phyloP scores from a whole-genome alignment of 2,329 filamentous ascomycete genomes.

The Chaetomiaceae sp. region DNA sequence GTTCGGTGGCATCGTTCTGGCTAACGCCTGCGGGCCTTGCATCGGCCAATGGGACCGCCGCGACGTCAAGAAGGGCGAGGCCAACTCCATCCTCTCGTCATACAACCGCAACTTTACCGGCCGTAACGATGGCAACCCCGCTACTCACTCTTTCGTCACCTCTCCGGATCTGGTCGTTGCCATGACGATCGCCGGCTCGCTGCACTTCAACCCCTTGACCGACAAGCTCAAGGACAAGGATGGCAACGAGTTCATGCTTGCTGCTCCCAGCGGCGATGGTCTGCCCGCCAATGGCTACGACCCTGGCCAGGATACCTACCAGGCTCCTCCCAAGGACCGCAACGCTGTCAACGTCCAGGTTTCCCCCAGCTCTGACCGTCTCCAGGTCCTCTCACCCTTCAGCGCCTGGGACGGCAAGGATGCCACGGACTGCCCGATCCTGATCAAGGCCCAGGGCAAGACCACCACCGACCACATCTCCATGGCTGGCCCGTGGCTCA shows the following conservation, averaged over 20 bases:
- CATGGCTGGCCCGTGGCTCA: constrained; percentile 95
- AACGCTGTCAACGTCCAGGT: constrained; percentile 70
- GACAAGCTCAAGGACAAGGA: constrained; percentile 92
- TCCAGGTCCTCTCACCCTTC: constrained; percentile 88
- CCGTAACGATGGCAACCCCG: constrained; percentile 64
- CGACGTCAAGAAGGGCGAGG: constrained; percentile 89
- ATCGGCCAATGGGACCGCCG: constrained; percentile 93
- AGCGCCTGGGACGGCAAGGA: constrained; percentile 89
- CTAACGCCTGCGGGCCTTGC: constrained; percentile 90
- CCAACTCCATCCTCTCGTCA: constrained; percentile 96
- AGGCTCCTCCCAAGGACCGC: constrained; percentile 84
- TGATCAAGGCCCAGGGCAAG: constrained; percentile 96
- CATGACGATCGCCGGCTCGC: constrained; percentile 37
- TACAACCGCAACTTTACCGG: constrained; percentile 54
- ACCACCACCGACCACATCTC: constrained; percentile 97
- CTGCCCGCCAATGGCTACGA: constrained; percentile 83
- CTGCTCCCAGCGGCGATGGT: constrained; percentile 72
- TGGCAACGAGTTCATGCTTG: constrained; percentile 90
- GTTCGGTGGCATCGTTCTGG: constrained; percentile 89
- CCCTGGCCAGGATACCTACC: constrained; percentile 86
- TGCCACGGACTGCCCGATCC: constrained; percentile 73
- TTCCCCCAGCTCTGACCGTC: constrained; percentile 84
- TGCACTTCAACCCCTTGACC: constrained; percentile 89
- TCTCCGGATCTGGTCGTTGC: constrained; percentile 44
- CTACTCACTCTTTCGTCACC: constrained; percentile 46